Base-by-base conservation (phyloP, 768 basidiomycete genomes). In the Kwoniella dendrophila region DNA sequence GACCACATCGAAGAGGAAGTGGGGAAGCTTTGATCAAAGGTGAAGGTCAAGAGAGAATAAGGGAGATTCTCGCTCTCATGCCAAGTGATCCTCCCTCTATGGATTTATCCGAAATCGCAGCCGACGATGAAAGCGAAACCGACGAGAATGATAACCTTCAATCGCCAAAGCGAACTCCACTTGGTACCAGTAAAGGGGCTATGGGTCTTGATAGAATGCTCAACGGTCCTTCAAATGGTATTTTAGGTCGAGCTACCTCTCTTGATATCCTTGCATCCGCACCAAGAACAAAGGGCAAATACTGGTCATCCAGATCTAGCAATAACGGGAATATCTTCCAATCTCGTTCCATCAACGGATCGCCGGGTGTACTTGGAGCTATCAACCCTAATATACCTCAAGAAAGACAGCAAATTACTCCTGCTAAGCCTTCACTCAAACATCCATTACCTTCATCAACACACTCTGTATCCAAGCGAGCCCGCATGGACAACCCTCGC, bases 201-300 rank as follows among this genome's bases (percentile, higher is more conserved):
- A 52, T 64, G 50, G 63, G 63, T 24, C 48, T 58, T 0, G 63
- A 50, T 34, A 49, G 50, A 18, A 60, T 60, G 59, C 59, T 64
- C 56, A 59, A 53, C 47, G 64, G 22, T 18, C 68, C 54, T 34
- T 49, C 38, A 3, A 18, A 11, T 8, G 18, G 11, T 22, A 59
- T 33, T 30, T 20, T 70, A 8, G 68, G 65, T 34, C 61, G 68
- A 30, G 65, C 68, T 7, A 61, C 65, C 4, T 70, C 68, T 5
- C 55, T 62, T 6, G 62, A 70, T 44, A 40, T 70, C 16, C 30
- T 70, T 11, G 62, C 62, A 4, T 63, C 64, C 2, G 59, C 49
- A 47, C 55, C 53, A 24, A 44, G 52, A 30, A 60, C 57, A 7
- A 66, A 57, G 36, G 43, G 57, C 18, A 48, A 51, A 20, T 44